These are phyloP conservation scores for Fusarium keratoplasticum DNA, from an alignment of 2,329 filamentous ascomycete genomes.

Conservation along the genomic window DNA sequence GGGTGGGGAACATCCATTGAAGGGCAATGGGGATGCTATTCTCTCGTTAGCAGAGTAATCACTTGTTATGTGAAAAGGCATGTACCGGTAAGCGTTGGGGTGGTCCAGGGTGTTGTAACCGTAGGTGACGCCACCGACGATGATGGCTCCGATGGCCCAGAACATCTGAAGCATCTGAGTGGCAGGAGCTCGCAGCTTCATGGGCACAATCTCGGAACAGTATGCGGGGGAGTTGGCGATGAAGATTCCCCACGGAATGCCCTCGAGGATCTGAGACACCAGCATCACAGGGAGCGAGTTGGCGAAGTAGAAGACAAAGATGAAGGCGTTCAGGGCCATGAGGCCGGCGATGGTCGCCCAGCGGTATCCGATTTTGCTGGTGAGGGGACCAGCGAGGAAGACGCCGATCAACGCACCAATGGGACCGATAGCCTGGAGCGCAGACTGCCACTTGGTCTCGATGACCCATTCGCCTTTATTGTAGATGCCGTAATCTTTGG, in stretches of 20 bases:
- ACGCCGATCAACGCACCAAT: slow-evolving; percentile 52
- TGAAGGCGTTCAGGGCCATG: slow-evolving; percentile 52
- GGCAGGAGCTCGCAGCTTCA: slow-evolving; percentile 65
- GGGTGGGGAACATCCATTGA: slow-evolving; percentile 70
- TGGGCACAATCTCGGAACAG: slow-evolving; percentile 69
- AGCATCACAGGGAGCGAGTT: slow-evolving; percentile 57
- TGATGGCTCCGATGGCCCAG: slow-evolving; percentile 71
- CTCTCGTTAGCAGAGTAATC: slow-evolving; percentile 40
- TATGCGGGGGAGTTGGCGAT: slow-evolving; percentile 72
- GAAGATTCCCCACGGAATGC: slow-evolving; percentile 72
- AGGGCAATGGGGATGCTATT: slow-evolving; percentile 64
- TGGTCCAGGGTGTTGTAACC: slow-evolving; percentile 54
- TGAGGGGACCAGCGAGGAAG: slow-evolving; percentile 52
- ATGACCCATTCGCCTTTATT: slow-evolving; percentile 47
- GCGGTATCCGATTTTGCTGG: slow-evolving; percentile 52
- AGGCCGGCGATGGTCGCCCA: slow-evolving; percentile 53
- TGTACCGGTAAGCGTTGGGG: slow-evolving; percentile 35
- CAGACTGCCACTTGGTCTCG: slow-evolving; percentile 55
- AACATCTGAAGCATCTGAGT: slow-evolving; percentile 74
- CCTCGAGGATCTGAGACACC: slow-evolving; percentile 67
- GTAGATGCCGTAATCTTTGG: slow-evolving; percentile 51
- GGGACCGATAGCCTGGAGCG: slow-evolving; percentile 50
- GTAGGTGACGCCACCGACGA: slow-evolving; percentile 67
- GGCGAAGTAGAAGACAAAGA: slow-evolving; percentile 66
- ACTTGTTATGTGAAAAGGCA: slow-evolving; percentile 31